These are phyloP conservation scores for Tausonia pullulans DNA, from an alignment of 1,284 basidiomycete genomes.

Conservation along the genomic window DNA sequence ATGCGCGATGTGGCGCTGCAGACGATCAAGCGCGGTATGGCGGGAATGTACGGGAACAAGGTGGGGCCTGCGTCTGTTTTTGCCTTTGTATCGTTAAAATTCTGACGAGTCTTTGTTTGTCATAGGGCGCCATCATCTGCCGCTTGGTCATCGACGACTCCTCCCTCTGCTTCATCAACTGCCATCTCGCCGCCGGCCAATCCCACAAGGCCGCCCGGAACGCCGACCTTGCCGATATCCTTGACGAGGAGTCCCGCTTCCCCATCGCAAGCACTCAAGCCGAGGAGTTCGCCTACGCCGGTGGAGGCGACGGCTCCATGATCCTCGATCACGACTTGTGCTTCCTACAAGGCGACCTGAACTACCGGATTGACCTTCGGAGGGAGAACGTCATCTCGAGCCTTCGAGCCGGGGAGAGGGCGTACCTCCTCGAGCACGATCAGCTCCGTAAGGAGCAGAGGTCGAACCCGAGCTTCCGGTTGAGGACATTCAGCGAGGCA, in stretches of 20 bases:
- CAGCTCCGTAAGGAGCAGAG: slow-evolving; percentile 83
- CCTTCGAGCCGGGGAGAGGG: slow-evolving; percentile 53
- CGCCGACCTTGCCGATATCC: slow-evolving; percentile 68
- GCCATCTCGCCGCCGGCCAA: slow-evolving; percentile 91
- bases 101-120: background rate
- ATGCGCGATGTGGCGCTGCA: slow-evolving; percentile 63
- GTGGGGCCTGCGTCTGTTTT: slow-evolving; percentile 35
- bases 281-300: slow-evolving; percentile 58
- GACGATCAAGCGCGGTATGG: slow-evolving; percentile 82
- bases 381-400: slow-evolving; percentile 65
- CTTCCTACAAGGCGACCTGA: slow-evolving; percentile 57
- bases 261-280: slow-evolving; percentile 36
- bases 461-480: slow-evolving; percentile 69
- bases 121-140: slow-evolving; percentile 75
- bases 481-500: slow-evolving; percentile 73
- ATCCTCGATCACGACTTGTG: slow-evolving; percentile 90
- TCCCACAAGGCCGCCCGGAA: slow-evolving; percentile 69
- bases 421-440: slow-evolving; percentile 61
- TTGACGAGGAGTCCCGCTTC: slow-evolving; percentile 69
- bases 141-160: slow-evolving; percentile 85
- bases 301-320: slow-evolving; percentile 89
- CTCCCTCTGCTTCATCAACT: slow-evolving; percentile 87
- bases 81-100: background rate
- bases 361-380: slow-evolving; percentile 82
- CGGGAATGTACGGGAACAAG: slow-evolving; percentile 90